phyloP scores from a whole-genome alignment of 768 basidiomycete genomes.

The Hypholoma fasciculare region DNA sequence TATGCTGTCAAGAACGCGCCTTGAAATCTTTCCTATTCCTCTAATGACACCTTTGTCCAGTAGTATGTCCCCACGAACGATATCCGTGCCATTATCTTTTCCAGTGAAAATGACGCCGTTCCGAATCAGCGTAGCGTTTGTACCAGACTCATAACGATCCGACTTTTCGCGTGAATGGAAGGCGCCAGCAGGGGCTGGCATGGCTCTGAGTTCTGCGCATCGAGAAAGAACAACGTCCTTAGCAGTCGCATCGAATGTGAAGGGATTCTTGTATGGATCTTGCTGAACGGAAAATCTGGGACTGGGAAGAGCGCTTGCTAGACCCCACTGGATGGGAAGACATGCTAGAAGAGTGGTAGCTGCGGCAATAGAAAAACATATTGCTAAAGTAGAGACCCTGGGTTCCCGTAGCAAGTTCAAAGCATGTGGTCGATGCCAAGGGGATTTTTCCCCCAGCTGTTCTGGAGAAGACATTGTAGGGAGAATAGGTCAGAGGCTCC shows the following conservation, averaged over 20 bases:
- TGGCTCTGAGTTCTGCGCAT: conserved; percentile 54
- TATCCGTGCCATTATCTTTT: conserved; percentile 50
- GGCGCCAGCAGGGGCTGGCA: conserved; percentile 37
- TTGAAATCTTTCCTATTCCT: conserved; percentile 54
- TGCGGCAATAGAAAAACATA: not conserved
- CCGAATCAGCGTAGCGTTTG: conserved; percentile 63
- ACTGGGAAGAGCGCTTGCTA: not conserved
- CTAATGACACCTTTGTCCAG: conserved; percentile 68
- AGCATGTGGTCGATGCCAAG: not conserved
- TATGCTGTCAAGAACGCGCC: conserved; percentile 31
- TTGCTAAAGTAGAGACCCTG: not conserved
- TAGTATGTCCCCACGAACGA: conserved; percentile 63
- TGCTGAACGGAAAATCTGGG: not conserved
- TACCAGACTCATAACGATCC: conserved; percentile 68
- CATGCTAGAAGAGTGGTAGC: not conserved
- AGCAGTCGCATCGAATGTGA: not conserved
- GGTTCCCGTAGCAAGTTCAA: not conserved
- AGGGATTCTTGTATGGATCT: not conserved
- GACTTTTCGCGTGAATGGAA: conserved; percentile 48
- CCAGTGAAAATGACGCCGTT: conserved; percentile 74
- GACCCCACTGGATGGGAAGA: not conserved
- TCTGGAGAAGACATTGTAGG: not conserved
- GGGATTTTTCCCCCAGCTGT: not conserved
- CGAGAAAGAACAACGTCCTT: conserved; percentile 35
- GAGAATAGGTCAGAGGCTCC: not conserved